A percentile compares a stretch with the other conserved stretches of the same genome.
Conservation (phyloP, 108 stramenopile genomes). For the Mayamaea pseudoterrestris region DNA sequence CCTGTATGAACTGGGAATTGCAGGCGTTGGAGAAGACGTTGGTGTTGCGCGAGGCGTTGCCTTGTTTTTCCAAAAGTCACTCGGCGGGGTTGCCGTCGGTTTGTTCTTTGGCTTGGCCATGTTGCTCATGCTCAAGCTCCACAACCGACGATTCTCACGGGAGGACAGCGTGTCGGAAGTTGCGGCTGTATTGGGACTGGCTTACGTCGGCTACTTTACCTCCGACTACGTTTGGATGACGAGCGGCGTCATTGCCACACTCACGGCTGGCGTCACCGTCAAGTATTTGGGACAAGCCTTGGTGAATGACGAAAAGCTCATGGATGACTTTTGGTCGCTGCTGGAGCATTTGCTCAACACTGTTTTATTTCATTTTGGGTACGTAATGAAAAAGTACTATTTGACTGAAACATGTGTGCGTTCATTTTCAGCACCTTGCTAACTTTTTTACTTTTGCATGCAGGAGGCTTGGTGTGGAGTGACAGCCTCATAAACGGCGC, state of each 20-base stretch:
- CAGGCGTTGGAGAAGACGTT: slow-evolving; percentile 26
- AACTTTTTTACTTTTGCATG: no score
- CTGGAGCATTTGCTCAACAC: slow-evolving; percentile 83
- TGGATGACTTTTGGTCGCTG: slow-evolving; percentile 70
- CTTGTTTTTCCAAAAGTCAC: slow-evolving; percentile 53
- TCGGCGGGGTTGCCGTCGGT: slow-evolving; percentile 72
- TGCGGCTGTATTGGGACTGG: slow-evolving; percentile 53
- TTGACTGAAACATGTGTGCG: no score
- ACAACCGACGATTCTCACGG: slow-evolving; percentile 46
- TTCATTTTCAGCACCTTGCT: no score
- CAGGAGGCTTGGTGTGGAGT: slow-evolving; percentile 29
- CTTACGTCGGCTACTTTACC: slow-evolving; percentile 75
- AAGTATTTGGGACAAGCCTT: slow-evolving; percentile 37
- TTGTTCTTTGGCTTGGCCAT: slow-evolving; percentile 42
- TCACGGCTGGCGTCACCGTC: slow-evolving; percentile 56
- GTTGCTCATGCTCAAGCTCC: slow-evolving; percentile 21
- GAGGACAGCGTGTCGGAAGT: slow-evolving; percentile 76
- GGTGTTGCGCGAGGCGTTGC: slow-evolving; percentile 22
- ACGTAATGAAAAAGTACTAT: no score
- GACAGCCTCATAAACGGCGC: slow-evolving; percentile 16
- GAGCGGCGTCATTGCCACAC: slow-evolving; percentile 45
- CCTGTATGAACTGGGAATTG: slow-evolving; percentile 28
- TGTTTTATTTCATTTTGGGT: slow-evolving; percentile 81
- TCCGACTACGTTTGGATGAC: slow-evolving; percentile 39
- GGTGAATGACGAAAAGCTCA: slow-evolving; percentile 55